A percentile compares a stretch with the other conserved stretches of the same genome.
Evolutionary conservation across 305 asterid species (phyloP).

Genomic region (Stenogyne calaminthoides): DNA sequence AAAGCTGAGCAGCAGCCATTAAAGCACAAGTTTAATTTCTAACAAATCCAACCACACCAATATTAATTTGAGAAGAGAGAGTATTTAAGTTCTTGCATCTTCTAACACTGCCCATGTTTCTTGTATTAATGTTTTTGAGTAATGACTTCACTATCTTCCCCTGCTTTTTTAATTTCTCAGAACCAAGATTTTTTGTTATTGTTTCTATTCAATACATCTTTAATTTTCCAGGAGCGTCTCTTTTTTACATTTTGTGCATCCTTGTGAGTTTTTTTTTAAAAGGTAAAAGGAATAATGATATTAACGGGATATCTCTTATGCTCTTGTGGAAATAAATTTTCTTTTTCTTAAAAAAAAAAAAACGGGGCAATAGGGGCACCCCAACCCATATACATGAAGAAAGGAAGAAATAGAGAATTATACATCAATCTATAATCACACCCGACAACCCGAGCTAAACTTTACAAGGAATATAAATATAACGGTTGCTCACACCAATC

Average conservation of each 20-base stretch:
- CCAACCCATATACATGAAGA: too few relatives aligned
- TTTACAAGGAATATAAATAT: too few relatives aligned
- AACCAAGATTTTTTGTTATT: conserved; percentile 20
- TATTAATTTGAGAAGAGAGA: conserved; percentile 32
- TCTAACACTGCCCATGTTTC: conserved; percentile 34
- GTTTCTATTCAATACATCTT: neutral
- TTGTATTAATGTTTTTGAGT: conserved; percentile 24
- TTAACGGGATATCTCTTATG: too few relatives aligned
- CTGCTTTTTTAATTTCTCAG: neutral
- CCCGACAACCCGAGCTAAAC: too few relatives aligned
- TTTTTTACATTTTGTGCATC: neutral
- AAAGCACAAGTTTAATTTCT: conserved; percentile 58
- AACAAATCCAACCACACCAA: conserved; percentile 67
- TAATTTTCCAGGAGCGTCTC: conserved; percentile 2
- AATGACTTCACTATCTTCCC: neutral
- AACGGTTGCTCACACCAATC: too few relatives aligned
- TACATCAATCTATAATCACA: too few relatives aligned
- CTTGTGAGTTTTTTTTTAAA: too few relatives aligned
- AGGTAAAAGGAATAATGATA: too few relatives aligned
- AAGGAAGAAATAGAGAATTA: too few relatives aligned
- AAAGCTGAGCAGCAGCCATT: conserved; percentile 52
- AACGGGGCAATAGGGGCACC: too few relatives aligned
- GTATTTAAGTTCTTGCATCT: conserved; percentile 36
- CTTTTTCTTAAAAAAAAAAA: too few relatives aligned
- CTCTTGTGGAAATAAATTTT: too few relatives aligned